phyloP scores from a whole-genome alignment of 108 stramenopile species.

The Poteriospumella lacustris region DNA sequence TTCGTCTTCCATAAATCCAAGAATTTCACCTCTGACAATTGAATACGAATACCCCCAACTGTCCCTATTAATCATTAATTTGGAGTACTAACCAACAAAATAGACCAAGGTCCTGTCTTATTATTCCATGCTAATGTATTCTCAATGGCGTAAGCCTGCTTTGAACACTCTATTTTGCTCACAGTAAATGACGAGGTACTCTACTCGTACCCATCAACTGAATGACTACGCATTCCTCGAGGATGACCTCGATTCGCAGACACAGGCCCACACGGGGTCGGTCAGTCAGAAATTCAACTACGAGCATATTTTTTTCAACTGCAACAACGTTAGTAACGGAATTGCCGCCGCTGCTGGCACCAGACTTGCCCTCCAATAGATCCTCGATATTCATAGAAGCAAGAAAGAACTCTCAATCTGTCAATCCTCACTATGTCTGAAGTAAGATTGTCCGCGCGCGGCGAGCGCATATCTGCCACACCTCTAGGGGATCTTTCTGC shows the following conservation, averaged over 20 bases:
- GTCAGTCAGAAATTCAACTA: slow-evolving; percentile 47
- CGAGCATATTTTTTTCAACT: slow-evolving; percentile 52
- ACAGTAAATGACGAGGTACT: slow-evolving; percentile 90
- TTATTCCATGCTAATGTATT: slow-evolving; percentile 94
- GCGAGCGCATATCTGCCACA: no score
- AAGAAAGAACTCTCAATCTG: no score
- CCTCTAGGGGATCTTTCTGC: no score
- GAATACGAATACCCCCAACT: slow-evolving; percentile 97
- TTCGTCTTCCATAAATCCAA: slow-evolving; percentile 96
- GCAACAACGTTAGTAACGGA: slow-evolving; percentile 64
- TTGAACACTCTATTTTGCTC: slow-evolving; percentile 98
- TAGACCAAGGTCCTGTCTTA: slow-evolving; percentile 88
- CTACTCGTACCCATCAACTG: slow-evolving; percentile 77
- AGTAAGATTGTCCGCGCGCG: no score
- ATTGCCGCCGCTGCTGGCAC: slow-evolving; percentile 75
- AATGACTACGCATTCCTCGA: slow-evolving; percentile 77
- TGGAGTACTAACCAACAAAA: slow-evolving; percentile 95
- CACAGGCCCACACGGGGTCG: slow-evolving; percentile 32
- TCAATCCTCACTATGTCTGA: no score
- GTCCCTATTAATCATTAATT: slow-evolving; percentile 95
- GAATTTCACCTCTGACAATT: slow-evolving; percentile 97
- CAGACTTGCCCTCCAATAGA: slow-evolving; percentile 95
- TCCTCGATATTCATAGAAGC: no score
- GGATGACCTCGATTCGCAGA: slow-evolving; percentile 57
- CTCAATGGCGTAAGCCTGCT: slow-evolving; percentile 92